Evolutionary conservation across 352 stramenopile species (phyloP), one percentile per base, ranked within the genome.

Genomic region (Pythium phragmitis): DNA sequence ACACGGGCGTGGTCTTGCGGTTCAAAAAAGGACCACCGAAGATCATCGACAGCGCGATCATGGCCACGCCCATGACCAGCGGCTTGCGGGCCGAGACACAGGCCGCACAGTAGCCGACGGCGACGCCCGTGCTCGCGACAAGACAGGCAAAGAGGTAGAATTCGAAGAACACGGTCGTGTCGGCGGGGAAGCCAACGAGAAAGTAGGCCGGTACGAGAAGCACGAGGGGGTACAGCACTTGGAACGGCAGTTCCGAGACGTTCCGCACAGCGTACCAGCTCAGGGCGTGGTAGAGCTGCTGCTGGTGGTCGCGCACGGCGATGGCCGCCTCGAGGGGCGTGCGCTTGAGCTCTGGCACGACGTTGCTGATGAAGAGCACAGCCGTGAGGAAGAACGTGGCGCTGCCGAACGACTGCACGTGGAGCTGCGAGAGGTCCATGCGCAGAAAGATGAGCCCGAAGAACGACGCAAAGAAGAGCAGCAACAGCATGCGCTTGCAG

Each of bases 371-470:
- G 23, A 64, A 53, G 28, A 42, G 42, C 3, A 13, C 50, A 19
- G n/a, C 41, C 8, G 37, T 50, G 1, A 69, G 53, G 46, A 69
- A 69, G 68, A 82, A 87, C 55, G 81, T 79, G 9, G 58, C 64
- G 37, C 79, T 76, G 0, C 64, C n/a, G 39, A 80, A 77, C 55
- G 80, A 75, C 57, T 87, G 79, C 45, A 84, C 76, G 8, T 76
- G 65, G 16, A 74, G 65, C 45, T 82, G 72, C 13, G 77, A 26
- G 7, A 79, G 36, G 11, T 83, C 68, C 14, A 85, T 54, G 19
- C 34, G 55, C 14, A 53, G 30, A 26, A 66, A 70, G 13, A 70
- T 46, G 51, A 77, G 67, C n/a, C 67, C 70, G 52, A 74, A 53
- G 13, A 74, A 50, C 19, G 74, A 42, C 14, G 59, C 48, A 47